phyloP scores from a whole-genome alignment of 306 rosid species.

The Acmispon strigosus region DNA sequence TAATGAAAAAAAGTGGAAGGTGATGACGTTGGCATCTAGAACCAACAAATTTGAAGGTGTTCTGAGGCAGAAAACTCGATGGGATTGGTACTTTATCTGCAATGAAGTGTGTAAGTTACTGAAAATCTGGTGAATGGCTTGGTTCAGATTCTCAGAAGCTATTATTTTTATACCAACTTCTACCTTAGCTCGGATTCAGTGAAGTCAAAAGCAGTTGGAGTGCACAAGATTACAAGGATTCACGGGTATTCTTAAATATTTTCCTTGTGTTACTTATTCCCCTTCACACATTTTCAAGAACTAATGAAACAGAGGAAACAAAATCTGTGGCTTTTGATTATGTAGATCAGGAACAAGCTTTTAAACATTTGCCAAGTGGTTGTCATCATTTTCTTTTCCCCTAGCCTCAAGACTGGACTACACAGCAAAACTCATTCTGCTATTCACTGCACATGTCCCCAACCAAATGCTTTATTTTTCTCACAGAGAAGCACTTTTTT shows the following conservation, averaged over 20 bases:
- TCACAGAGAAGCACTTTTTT: no score
- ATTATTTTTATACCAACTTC: conserved; percentile 16
- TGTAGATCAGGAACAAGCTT: not conserved
- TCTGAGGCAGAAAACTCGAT: not conserved
- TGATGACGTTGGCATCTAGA: not conserved
- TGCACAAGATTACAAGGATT: conserved; percentile 5
- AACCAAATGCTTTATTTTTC: not conserved
- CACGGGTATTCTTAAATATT: not conserved
- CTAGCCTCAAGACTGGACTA: conserved; percentile 3
- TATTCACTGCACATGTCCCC: conserved; percentile 3
- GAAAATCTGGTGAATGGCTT: not conserved
- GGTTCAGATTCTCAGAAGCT: conserved; percentile 14
- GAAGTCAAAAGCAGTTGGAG: conserved; percentile 17
- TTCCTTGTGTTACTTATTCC: not conserved
- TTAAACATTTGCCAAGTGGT: not conserved
- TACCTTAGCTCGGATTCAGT: conserved; percentile 19
- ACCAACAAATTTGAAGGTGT: not conserved
- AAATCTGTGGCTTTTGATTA: conserved; percentile 8
- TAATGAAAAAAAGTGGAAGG: not conserved
- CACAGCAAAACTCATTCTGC: conserved; percentile 6
- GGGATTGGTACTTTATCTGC: conserved; percentile 18
- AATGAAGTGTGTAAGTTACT: not conserved
- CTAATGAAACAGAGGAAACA: conserved; percentile 1
- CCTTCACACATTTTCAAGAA: conserved; percentile 7
- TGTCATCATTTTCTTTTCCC: not conserved